These are phyloP conservation scores for Claviceps arundinis DNA, from an alignment of 2,329 filamentous ascomycete species.

Conservation along the genomic window DNA sequence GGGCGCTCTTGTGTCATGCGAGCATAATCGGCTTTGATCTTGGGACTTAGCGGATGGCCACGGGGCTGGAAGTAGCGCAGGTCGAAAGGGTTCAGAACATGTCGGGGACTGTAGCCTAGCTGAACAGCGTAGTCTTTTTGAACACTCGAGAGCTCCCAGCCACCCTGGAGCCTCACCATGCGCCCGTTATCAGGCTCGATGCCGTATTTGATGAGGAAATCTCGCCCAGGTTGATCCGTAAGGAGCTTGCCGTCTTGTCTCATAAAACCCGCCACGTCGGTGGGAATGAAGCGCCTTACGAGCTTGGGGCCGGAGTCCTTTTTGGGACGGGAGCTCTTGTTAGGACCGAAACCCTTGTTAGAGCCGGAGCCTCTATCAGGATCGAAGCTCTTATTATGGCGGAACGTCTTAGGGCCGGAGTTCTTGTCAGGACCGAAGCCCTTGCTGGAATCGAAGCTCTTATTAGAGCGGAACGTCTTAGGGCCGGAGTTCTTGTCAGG, in stretches of 20 bases:
- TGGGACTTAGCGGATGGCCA: slow-evolving; percentile 18
- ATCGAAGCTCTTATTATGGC: not conserved
- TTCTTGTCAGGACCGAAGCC: not conserved
- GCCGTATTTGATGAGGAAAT: slow-evolving; percentile 14
- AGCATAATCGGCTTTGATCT: slow-evolving; percentile 15
- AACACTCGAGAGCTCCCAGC: slow-evolving; percentile 6
- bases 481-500: not conserved
- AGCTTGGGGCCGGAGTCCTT: not conserved
- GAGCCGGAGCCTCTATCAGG: not conserved
- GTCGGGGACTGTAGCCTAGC: slow-evolving; percentile 14
- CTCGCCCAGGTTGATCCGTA: slow-evolving; percentile 16
- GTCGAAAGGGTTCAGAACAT: slow-evolving; percentile 22
- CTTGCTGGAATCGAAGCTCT: too few relatives aligned
- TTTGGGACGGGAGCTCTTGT: not conserved
- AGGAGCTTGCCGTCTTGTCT: slow-evolving; percentile 12
- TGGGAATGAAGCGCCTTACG: slow-evolving; percentile 11
- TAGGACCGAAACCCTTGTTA: not conserved
- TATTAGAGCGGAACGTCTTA: not conserved
- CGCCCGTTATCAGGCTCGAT: slow-evolving; percentile 13
- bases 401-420: not conserved
- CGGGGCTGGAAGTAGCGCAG: slow-evolving; percentile 19
- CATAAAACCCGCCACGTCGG: slow-evolving; percentile 11
- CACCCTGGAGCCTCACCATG: slow-evolving; percentile 7
- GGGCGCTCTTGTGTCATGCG: slow-evolving; percentile 14
- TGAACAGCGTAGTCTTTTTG: slow-evolving; percentile 11